Base-by-base conservation (phyloP, 441 rosid genomes). In the Adansonia rubrostipa region DNA sequence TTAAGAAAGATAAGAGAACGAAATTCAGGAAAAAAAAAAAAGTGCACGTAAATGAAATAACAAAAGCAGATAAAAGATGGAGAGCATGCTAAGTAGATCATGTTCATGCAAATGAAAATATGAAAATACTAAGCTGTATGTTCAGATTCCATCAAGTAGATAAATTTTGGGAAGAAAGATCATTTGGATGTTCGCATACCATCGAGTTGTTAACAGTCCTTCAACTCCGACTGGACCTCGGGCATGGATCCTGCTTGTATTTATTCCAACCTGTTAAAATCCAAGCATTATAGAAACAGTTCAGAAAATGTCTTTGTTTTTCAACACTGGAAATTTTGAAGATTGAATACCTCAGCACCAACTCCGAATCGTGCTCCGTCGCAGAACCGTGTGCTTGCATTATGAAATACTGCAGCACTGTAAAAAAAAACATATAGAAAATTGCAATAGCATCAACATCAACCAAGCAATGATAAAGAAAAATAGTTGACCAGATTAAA, bases 171-270 rank as follows among this genome's bases (percentile, higher is more conserved):
- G 54, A 50, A 50, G 66, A 71, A 17, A 9, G 2, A 62, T 42
- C 10, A 6, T 42, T 36, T 24, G 10, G 20, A 67, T 19, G 10
- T n/a, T 20, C 22, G 7, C 19, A 40, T 61, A 92, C 97, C 97
- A 90, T 88, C 88, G 78, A 57, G 93, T 92, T 13, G 97, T 92
- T 72, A 90, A 75, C 84, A 90, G 69, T 76, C 97, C 97, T 85
- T 90, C 97, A 75, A 90, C 94, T 51, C 94, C 97, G 1, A 90
- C 97, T 33, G 97, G 94, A 56, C 96, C 93, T 1, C 94, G 92
- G 28, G 97, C 97, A 78, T 92, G 94, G 63, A 90, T 90, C 81
- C 92, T 85, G 61, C 97, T 87, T 8, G 93, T 90, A 79, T 94
- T 89, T 79, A 89, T 89, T 76, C 94, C 94, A 36, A 90, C 94